Base-by-base conservation (phyloP, 202 grass and related monocot genomes). In the Eragrostis tef region DNA sequence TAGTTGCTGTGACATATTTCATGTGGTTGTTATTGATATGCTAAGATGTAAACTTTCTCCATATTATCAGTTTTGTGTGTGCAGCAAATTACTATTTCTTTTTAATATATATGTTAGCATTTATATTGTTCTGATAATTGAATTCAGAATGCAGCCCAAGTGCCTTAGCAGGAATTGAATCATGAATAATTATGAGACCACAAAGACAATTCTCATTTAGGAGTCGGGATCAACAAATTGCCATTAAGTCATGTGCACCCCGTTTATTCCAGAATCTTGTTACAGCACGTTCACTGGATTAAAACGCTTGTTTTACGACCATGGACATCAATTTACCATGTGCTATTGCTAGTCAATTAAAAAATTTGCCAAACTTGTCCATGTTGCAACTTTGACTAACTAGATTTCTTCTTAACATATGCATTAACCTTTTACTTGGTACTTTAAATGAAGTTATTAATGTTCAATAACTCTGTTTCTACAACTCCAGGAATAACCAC, bases 161-260 rank as follows among this genome's bases (percentile, higher is more conserved):
- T 4, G 36, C 16, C 25, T 31, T 1, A 43, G 60, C 36, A 11
- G 29, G 16, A 58, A 54, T 70, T 58, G 62, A 69, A 43, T 51
- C 39, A 78, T 25, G n/a, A 47, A 49, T 67, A 73, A 16, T 29
- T 74, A 77, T n/a, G 51, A 14, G n/a, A n/a, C n/a, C n/a, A n/a
- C n/a, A 69, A 10, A 29, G 16, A 77, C 36, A 12, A 45, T 73
- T 78, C 62, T 51, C 64, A 58, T 81, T 78, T 78, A 62, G 78
- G 48, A 20, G 3, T 7, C 19, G 21, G 6, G 19, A 29, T 27
- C 78, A 19, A 44, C 48, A 29, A 19, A 15, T 36, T 70, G 11
- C 22, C 59, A 75, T 70, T 67, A 66, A 78, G 57, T 21, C 78
- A 72, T 71, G 77, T 81, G 74, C 58, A 59, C 56, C 27, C 11